Evolutionary conservation across 495 filamentous ascomycete species (phyloP).

Genomic region (Penicillium argentinense): DNA sequence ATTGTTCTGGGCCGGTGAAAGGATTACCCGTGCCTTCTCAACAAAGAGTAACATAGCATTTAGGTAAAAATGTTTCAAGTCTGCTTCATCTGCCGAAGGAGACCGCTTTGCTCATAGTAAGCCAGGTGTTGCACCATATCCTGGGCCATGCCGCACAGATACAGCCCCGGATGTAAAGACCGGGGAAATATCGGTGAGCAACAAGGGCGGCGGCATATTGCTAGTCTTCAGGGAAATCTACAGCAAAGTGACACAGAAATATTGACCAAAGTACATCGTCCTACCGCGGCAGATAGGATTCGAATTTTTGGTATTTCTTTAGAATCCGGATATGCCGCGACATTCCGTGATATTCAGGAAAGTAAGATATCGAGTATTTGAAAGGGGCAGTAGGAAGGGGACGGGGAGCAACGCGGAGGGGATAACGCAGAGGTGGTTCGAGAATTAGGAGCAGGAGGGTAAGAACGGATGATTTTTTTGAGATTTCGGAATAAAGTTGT

Average conservation of each 20-base stretch:
- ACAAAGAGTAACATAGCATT: too few species aligned
- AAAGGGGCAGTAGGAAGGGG: conserved; percentile 9
- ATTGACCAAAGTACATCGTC: conserved; percentile 12
- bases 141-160: not conserved
- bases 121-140: not conserved
- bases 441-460: conserved; percentile 16
- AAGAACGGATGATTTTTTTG: conserved; percentile 18
- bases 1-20: too few species aligned
- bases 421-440: conserved; percentile 7
- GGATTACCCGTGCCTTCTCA: too few species aligned
- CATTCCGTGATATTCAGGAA: conserved; percentile 11
- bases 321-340: conserved; percentile 14
- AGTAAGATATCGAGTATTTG: conserved; percentile 17
- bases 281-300: conserved; percentile 13
- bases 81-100: too few species aligned
- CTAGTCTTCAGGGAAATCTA: too few species aligned
- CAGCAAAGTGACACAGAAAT: not conserved
- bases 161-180: too few species aligned
- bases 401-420: conserved; percentile 13
- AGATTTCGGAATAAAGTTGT: conserved; percentile 8
- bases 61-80: too few species aligned
- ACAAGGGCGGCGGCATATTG: too few species aligned
- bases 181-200: too few species aligned
- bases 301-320: conserved; percentile 14
- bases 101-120: too few species aligned